Evolutionary conservation across 2,329 filamentous ascomycete species (phyloP), one percentile per base, ranked within the genome.

Genomic region (Colletotrichum sp.): DNA sequence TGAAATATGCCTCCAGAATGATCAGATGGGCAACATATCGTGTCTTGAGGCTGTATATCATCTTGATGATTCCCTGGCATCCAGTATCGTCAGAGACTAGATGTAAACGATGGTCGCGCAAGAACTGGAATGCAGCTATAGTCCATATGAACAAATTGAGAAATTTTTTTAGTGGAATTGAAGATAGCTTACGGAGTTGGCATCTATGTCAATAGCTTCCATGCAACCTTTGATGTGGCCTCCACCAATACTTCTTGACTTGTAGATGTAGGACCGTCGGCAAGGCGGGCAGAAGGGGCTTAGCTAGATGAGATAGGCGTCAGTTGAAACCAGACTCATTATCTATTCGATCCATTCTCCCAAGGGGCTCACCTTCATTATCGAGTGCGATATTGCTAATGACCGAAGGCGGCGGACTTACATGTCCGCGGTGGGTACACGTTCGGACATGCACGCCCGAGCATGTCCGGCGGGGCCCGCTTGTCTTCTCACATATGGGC

Each of bases 361-460:
- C 43, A n/a, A 2, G n/a, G 11, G 11, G 43, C 7, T 13, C 0
- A 1, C 0, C 2, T 8, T 47, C 1, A 47, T 21, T 6, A n/a
- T 21, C 3, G 6, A 6, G 3, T 47, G 2, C 18, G 18, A 47
- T 9, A 18, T n/a, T 43, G 8, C 9, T 9, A 43, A 47, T n/a
- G n/a, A 51, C 43, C 43, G 43, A 51, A 1, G 43, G n/a, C 1
- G 3, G n/a, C 43, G 43, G 43, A 51, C n/a, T 0, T 51, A 3
- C n/a, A 51, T 24, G 43, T 51, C n/a, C 43, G 43, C 0, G 11
- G 43, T 51, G 43, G n/a, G 4, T 51, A 13, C 43, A 21, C 0
- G 4, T 21, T 51, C 43, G 43, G 43, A 51, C n/a, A 21, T 51
- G 43, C n/a, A 13, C 12, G n/a, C 6, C n/a, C 11, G 1, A 21